Percentiles rank a stretch among this genome's conserved stretches.
Conservation (phyloP, 371 early-diverging fungal genomes). For the Mucor lusitanicus region DNA sequence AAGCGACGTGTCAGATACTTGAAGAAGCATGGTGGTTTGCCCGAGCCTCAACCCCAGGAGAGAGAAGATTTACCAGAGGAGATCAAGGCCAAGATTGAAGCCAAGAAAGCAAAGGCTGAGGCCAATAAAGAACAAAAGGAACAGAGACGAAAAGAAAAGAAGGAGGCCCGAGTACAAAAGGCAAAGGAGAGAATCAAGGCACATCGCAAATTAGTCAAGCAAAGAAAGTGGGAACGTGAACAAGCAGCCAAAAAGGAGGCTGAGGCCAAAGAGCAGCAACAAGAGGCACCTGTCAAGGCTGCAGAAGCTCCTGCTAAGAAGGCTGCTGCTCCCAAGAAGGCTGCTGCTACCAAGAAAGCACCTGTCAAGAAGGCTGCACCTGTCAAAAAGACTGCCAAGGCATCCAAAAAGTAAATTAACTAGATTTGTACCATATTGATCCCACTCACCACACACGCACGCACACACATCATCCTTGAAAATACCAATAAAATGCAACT, state of each 20-base stretch:
- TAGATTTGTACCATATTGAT: not conserved
- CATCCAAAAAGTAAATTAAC: conserved; percentile 3
- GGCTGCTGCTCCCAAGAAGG: not conserved
- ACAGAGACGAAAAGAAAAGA: conserved; percentile 12
- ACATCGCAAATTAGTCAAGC: conserved; percentile 15
- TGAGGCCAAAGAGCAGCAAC: not conserved
- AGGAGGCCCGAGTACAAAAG: conserved; percentile 1
- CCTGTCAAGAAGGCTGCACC: not conserved
- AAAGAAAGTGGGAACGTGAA: conserved; percentile 21
- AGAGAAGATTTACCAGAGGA: conserved; percentile 9
- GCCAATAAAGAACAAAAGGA: not conserved
- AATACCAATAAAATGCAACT: not conserved
- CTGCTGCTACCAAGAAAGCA: conserved; percentile 1
- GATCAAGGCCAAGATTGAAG: conserved; percentile 9
- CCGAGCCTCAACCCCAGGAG: not conserved
- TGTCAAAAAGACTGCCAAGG: not conserved
- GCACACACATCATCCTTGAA: not conserved
- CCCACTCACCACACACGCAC: not conserved
- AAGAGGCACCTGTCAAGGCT: not conserved
- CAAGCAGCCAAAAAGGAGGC: conserved; percentile 6
- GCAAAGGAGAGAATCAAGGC: conserved; percentile 19
- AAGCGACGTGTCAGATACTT: conserved; percentile 19
- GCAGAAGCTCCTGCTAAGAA: not conserved
- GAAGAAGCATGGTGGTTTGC: conserved; percentile 14
- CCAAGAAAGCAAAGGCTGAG: conserved; percentile 5